Evolutionary conservation across 148 eudicot genomes (phyloP).

Genomic region (Rhododendron henanense): DNA sequence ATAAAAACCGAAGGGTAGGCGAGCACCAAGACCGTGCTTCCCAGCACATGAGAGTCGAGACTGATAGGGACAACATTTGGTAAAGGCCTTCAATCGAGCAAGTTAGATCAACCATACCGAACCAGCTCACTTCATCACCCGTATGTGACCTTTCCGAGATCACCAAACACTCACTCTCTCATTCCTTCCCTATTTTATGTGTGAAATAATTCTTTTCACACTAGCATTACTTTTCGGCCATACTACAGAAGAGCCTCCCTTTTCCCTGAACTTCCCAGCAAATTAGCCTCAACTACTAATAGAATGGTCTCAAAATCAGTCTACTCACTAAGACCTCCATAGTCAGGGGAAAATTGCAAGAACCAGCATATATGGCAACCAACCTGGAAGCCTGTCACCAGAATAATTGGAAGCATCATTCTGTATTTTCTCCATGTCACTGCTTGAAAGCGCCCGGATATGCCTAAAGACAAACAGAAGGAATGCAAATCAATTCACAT

Average conservation of each 20-base stretch:
- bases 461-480: constrained; percentile 42
- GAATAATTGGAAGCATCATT: constrained; percentile 44
- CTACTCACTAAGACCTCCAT: neutral
- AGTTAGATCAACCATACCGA: neutral
- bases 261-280: neutral
- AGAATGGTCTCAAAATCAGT: neutral
- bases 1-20: neutral
- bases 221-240: neutral
- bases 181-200: neutral
- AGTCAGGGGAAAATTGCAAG: neutral
- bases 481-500: constrained; percentile 4
- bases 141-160: neutral
- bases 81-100: neutral
- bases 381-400: constrained; percentile 68
- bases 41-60: neutral
- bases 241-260: neutral
- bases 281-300: neutral
- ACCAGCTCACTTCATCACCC: neutral
- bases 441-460: constrained; percentile 71
- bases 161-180: neutral
- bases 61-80: neutral
- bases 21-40: neutral
- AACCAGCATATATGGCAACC: neutral
- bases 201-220: neutral
- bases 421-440: constrained; percentile 66